Evolutionary conservation across 164 flowering plant species (phyloP), one percentile per base, ranked within the genome.

Genomic region (Berberis thunbergii): DNA sequence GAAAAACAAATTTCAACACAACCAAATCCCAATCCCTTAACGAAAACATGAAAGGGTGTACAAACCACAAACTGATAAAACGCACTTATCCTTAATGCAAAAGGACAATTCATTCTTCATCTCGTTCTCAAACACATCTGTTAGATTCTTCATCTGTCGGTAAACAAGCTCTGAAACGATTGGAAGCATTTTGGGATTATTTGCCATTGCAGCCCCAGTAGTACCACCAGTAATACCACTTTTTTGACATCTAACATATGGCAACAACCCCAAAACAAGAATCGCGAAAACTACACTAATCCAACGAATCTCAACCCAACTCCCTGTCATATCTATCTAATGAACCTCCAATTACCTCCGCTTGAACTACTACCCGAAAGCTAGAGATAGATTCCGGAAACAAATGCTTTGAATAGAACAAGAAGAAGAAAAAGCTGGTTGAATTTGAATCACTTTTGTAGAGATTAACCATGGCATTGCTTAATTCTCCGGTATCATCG

Each of bases 1-100:
- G 61, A 26, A 4, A 26, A 38, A 45, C 4, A 40, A 48, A 60
- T 26, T 2, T 60, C 41, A 9, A 56, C n/a, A 6, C 13, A 56
- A 60, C n/a, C 12, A 12, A 6, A 59, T 3, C 2, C 3, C n/a
- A 49, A 45, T 49, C 45, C 43, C 9, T 41, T 12, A 8, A 13
- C 9, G 6, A 58, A n/a, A n/a, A 59, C 46, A n/a, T 1, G 41
- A 62, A 41, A 26, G 7, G 7, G 9, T 38, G 13, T 1, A 13
- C 43, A 3, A 10, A 53, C 26, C 26, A 38, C 1, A 11, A 57
- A 58, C 6, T 0, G 3, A 59, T 57, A 44, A 5, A 11, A 72
- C 76, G 13, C 39, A 89, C 98, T 77, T 61, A 70, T 92, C 79
- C 58, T 72, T 68, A 6, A 92, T 77, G 79, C 98, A 92, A 69